These are phyloP conservation scores for Paraphaeosphaeria minitans DNA, from an alignment of 2,329 filamentous ascomycete genomes.

Conservation along the genomic window DNA sequence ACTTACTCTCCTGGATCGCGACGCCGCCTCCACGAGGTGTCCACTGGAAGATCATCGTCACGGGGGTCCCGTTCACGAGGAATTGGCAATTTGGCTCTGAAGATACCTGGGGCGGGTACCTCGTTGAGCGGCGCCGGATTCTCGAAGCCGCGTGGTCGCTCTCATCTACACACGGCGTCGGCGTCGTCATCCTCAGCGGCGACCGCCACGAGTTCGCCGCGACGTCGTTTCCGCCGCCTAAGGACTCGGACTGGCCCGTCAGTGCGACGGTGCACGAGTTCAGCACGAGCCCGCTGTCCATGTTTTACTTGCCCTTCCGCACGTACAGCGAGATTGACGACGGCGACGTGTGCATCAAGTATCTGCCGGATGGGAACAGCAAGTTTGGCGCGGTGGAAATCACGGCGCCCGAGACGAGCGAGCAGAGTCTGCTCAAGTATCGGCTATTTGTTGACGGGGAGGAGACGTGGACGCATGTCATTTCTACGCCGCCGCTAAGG, in stretches of 20 bases:
- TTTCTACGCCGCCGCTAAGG: constrained; percentile 50
- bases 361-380: constrained; percentile 81
- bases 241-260: constrained; percentile 61
- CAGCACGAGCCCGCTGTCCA: constrained; percentile 85
- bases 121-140: constrained; percentile 76
- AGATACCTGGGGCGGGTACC: constrained; percentile 94
- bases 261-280: constrained; percentile 76
- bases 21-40: constrained; percentile 76
- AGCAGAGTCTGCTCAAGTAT: constrained; percentile 78
- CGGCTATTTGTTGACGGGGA: constrained; percentile 80
- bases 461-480: constrained; percentile 71
- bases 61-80: constrained; percentile 93
- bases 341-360: constrained; percentile 85
- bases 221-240: constrained; percentile 71
- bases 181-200: constrained; percentile 83
- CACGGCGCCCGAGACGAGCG: constrained; percentile 65
- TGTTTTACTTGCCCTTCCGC: constrained; percentile 87
- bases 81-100: constrained; percentile 90
- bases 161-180: constrained; percentile 69
- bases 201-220: constrained; percentile 98
- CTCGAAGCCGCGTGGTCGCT: constrained; percentile 93
- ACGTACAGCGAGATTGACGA: constrained; percentile 83
- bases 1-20: constrained; percentile 77
- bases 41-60: constrained; percentile 91
- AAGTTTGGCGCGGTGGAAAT: constrained; percentile 89